Evolutionary conservation across 169 alveolate genomes (phyloP).

Genomic region (Sarcocystis neurona): DNA sequence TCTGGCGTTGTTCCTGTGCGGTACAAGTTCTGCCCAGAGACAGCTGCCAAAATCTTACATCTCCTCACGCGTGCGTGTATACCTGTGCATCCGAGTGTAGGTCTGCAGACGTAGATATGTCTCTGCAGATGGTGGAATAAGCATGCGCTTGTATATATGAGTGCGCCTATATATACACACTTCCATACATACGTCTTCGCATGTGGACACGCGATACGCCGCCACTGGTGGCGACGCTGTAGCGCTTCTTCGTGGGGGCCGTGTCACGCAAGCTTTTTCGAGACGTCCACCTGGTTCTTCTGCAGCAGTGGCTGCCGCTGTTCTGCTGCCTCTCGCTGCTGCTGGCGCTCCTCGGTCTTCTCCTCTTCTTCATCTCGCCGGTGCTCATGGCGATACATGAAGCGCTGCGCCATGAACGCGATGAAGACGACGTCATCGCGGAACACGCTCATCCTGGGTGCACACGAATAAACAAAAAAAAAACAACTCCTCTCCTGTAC

Average conservation of each 20-base stretch:
- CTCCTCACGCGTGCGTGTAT: too few species aligned
- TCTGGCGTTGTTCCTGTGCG: too few species aligned
- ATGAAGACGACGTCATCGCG: slow-evolving; percentile 98
- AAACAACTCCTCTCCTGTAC: too few species aligned
- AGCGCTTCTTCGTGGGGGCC: neutral
- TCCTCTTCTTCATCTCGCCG: slow-evolving; percentile 1
- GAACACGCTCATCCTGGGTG: slow-evolving; percentile 90
- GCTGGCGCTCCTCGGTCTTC: neutral
- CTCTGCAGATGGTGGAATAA: too few species aligned
- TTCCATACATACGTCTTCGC: neutral
- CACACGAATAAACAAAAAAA: neutral
- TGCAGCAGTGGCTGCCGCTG: too few species aligned
- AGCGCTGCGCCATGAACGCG: slow-evolving; percentile 94
- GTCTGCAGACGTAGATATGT: too few species aligned
- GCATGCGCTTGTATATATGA: too few species aligned
- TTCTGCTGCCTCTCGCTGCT: neutral
- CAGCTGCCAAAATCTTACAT: too few species aligned
- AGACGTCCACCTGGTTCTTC: neutral
- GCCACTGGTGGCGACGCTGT: neutral
- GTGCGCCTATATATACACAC: too few species aligned
- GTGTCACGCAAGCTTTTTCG: neutral
- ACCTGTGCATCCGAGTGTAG: too few species aligned
- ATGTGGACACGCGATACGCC: neutral
- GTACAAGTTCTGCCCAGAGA: too few species aligned
- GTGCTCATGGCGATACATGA: slow-evolving; percentile 77